Conservation (phyloP, 331 rosid genomes). For the Quercus lobata region DNA sequence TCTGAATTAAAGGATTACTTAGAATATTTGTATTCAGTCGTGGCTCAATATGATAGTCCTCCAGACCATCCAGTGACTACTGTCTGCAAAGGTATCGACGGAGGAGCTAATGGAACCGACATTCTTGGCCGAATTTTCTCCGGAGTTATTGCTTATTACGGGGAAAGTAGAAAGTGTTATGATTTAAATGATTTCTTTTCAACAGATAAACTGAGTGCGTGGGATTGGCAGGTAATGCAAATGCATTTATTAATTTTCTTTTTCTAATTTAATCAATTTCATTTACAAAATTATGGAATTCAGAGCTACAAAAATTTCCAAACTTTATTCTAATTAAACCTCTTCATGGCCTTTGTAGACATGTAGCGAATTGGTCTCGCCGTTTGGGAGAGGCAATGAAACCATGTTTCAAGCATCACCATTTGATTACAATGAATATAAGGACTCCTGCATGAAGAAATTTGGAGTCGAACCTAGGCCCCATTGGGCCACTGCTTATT, state of each 20-base stretch:
- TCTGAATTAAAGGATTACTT: slow-evolving; percentile 1
- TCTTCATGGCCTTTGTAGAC: background rate
- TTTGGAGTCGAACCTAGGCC: slow-evolving; percentile 25
- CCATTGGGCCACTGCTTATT: slow-evolving; percentile 30
- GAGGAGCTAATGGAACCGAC: slow-evolving; percentile 5
- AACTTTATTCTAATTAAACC: too few relatives aligned
- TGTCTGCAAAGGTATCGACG: background rate
- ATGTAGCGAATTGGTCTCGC: slow-evolving; percentile 26
- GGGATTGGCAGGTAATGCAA: slow-evolving; percentile 19
- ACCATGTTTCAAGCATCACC: slow-evolving; percentile 21
- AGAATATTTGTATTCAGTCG: background rate
- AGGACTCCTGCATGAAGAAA: background rate
- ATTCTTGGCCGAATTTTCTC: slow-evolving; percentile 10
- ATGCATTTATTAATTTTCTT: background rate
- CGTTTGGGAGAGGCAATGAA: slow-evolving; percentile 13
- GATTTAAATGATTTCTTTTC: background rate
- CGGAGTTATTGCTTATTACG: background rate
- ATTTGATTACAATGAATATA: slow-evolving; percentile 7
- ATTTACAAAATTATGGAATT: too few relatives aligned
- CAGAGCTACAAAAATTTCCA: too few relatives aligned
- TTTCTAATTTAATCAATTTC: background rate
- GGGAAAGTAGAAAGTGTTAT: background rate
- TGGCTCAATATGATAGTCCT: slow-evolving; percentile 16
- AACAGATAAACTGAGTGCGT: background rate
- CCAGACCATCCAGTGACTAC: background rate